Base-by-base conservation (phyloP, 345 rosid genomes). In the Syzygium jambos region DNA sequence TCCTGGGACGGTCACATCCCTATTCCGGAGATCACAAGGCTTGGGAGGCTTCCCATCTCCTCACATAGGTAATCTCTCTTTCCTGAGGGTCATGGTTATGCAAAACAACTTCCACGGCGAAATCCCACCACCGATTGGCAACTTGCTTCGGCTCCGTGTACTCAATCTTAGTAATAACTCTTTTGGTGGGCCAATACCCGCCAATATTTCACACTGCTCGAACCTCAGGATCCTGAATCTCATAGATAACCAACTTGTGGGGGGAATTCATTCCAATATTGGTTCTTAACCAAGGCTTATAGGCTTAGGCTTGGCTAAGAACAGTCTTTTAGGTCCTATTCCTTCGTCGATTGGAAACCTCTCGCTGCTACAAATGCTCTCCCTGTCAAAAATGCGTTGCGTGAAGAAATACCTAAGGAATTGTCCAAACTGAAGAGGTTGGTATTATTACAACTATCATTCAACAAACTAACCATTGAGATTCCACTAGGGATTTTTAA, bases 191-290 rank as follows among this genome's bases (percentile, higher is more conserved):
- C 21, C 9, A 5, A 29, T 63, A 15, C 77, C 77, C 38, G 7
- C 77, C 4, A 63, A 63, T 15, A 38, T 29, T 63, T 63, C 38
- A 2, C 21, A 0, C 1, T 63, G 77, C 77, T 63, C 7, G 11
- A 63, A 63, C 10, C 77, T 63, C 4, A 0, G 0, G 0, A 7
- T 0, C 77, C 1, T 63, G 21, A 0, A 63, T 63, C 77, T 63
- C 38, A 7, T 29, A 29, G 21, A 63, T 7, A 63, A 63, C 77
- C 21, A 63, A 29, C 77, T 63, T 29, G 77, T 7, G 21, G 41
- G 38, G 41, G 21, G 2, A 29, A 63, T 29, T 29, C 77, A 14
- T 14, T 63, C 41, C 21, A 29, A 63, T 0, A 41, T 63, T 2
- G 77, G 77, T 29, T 29, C 77, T 14, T 63, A 29, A 29, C 77